Percentiles rank a stretch among this genome's conserved stretches.
Evolutionary conservation across 345 rosid species (phyloP).

Genomic region (Aethionema arabicum): DNA sequence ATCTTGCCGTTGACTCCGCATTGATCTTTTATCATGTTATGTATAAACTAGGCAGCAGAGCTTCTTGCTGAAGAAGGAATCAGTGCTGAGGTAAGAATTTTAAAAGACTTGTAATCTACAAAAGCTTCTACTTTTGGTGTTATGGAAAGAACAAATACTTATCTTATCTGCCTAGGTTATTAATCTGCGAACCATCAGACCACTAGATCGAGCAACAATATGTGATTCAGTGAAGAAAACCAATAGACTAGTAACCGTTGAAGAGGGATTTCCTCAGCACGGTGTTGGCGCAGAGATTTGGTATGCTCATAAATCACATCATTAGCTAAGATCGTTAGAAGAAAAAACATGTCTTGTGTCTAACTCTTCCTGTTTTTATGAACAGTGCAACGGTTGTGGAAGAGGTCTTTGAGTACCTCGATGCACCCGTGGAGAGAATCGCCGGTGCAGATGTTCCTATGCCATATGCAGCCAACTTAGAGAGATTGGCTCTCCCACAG

Average conservation of each 20-base stretch:
- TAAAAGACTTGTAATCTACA: neutral
- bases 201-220: slow-evolving; percentile 77
- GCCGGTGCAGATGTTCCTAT: slow-evolving; percentile 91
- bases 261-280: slow-evolving; percentile 94
- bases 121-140: neutral
- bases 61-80: slow-evolving; percentile 85
- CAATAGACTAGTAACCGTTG: slow-evolving; percentile 90
- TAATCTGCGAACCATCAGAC: slow-evolving; percentile 83
- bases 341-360: too few relatives aligned
- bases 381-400: slow-evolving; percentile 70
- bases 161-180: slow-evolving; percentile 50
- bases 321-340: too few relatives aligned
- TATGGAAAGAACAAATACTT: neutral
- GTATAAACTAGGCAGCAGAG: slow-evolving; percentile 69
- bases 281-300: slow-evolving; percentile 97
- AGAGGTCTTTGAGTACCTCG: slow-evolving; percentile 86
- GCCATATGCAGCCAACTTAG: slow-evolving; percentile 93
- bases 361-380: neutral
- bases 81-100: slow-evolving; percentile 66
- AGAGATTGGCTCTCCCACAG: slow-evolving; percentile 91
- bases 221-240: slow-evolving; percentile 92
- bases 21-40: too few relatives aligned
- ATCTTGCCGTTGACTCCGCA: too few relatives aligned
- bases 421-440: slow-evolving; percentile 84
- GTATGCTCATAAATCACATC: slow-evolving; percentile 24